Percentiles rank a stretch among this genome's conserved stretches.
phyloP scores from a whole-genome alignment of 306 rosid genomes.

The Luffa aegyptiaca region DNA sequence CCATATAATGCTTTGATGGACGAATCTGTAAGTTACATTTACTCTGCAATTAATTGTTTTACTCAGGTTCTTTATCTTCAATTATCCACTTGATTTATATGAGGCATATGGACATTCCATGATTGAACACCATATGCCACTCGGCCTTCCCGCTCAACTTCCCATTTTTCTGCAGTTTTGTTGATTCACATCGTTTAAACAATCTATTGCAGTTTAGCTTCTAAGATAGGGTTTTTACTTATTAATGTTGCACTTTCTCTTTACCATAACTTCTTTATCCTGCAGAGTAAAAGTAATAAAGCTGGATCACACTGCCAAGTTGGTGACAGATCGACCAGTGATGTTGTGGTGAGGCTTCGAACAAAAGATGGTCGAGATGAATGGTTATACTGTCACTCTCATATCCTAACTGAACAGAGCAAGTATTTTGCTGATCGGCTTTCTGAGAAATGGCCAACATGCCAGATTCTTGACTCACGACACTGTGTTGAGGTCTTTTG shows the following conservation, averaged over 20 bases:
- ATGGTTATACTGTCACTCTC: conserved; percentile 76
- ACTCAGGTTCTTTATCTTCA: neutral
- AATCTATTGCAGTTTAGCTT: neutral
- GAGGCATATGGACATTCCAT: neutral
- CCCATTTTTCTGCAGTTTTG: neutral
- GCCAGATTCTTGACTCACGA: conserved; percentile 83
- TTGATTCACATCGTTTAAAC: neutral
- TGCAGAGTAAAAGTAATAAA: conserved; percentile 60
- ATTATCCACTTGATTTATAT: neutral
- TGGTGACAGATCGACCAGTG: conserved; percentile 72
- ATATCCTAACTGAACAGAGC: conserved; percentile 42
- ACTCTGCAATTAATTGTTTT: neutral
- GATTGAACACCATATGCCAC: neutral
- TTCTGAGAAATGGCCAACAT: conserved; percentile 91
- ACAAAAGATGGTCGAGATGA: conserved; percentile 77
- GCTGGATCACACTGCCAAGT: conserved; percentile 24
- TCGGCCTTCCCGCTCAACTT: neutral
- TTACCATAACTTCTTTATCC: neutral
- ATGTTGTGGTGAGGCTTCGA: conserved; percentile 90
- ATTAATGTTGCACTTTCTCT: neutral
- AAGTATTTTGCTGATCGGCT: conserved; percentile 74
- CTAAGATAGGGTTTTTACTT: neutral
- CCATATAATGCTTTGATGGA: neutral
- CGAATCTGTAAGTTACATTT: neutral
- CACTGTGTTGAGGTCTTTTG: conserved; percentile 81